Conservation (phyloP, 257 asterid genomes). For the Solanum peruvianum region DNA sequence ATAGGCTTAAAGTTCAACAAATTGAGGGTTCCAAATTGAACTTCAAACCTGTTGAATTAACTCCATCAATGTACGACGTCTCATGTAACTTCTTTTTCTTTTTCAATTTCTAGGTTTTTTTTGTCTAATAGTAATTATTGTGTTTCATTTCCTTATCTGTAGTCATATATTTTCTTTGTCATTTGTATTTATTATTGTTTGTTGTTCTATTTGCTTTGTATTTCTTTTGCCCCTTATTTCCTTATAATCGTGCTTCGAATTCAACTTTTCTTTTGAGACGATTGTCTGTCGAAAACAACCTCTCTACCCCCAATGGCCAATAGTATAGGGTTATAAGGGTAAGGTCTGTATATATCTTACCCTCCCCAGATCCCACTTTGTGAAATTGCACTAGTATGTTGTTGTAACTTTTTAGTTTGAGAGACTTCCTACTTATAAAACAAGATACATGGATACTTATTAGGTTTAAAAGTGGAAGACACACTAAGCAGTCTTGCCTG, state of each 20-base stretch:
- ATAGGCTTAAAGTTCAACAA: neutral
- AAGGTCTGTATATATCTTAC: neutral
- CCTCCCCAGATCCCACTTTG: neutral
- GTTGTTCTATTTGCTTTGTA: neutral
- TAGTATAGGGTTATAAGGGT: neutral
- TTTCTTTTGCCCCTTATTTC: neutral
- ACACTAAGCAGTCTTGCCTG: neutral
- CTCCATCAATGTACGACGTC: constrained; percentile 35
- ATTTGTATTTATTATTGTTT: neutral
- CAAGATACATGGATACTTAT: neutral
- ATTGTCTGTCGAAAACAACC: neutral
- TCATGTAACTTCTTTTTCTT: constrained; percentile 20
- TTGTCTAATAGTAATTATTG: neutral
- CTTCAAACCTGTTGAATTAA: neutral
- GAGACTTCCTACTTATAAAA: neutral
- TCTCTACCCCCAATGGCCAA: neutral
- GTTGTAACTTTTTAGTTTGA: neutral
- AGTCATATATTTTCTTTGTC: neutral
- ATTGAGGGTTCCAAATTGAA: constrained; percentile 16
- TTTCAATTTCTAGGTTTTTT: neutral
- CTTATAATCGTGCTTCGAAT: neutral
- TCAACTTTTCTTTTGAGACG: neutral
- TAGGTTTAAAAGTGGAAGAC: neutral
- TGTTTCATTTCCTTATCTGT: neutral
- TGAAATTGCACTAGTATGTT: neutral